Percentiles rank a stretch among this genome's conserved stretches.
phyloP scores from a whole-genome alignment of 108 stramenopile genomes.

The Stephanodiscus minutulus region DNA sequence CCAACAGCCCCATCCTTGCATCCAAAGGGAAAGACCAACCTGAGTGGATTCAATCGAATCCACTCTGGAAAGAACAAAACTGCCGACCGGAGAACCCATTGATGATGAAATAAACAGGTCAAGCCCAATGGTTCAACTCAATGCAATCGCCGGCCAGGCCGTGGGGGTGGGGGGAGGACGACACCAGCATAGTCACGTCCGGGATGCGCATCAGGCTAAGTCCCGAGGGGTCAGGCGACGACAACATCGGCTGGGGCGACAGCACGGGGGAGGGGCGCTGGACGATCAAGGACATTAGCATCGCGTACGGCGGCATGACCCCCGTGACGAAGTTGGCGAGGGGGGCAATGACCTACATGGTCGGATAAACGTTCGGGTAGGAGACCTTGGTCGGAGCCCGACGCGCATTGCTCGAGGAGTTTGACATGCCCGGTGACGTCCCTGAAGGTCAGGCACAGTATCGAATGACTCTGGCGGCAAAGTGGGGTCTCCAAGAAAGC shows the following conservation, averaged over 20 bases:
- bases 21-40: no score
- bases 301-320: slow-evolving; percentile 96
- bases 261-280: slow-evolving; percentile 20
- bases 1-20: no score
- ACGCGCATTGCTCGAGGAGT: slow-evolving; percentile 69
- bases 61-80: no score
- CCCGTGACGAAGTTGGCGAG: slow-evolving; percentile 82
- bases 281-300: slow-evolving; percentile 64
- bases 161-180: slow-evolving; percentile 96
- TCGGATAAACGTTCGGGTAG: slow-evolving; percentile 60
- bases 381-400: slow-evolving; percentile 66
- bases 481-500: no score
- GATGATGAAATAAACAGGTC: no score
- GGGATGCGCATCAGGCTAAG: slow-evolving; percentile 81
- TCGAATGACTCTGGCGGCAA: slow-evolving; percentile 84
- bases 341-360: slow-evolving; percentile 67
- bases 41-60: no score
- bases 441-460: slow-evolving; percentile 94
- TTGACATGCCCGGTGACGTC: slow-evolving; percentile 76
- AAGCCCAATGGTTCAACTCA: no score
- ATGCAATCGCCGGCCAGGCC: no score
- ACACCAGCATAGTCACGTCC: slow-evolving; percentile 93
- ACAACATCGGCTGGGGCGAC: no score
- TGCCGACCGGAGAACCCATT: no score
- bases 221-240: slow-evolving; percentile 41